Evolutionary conservation across 805 yeast species (phyloP), one percentile per base, ranked within the genome.

Genomic region (Pichia pseudocactophila): DNA sequence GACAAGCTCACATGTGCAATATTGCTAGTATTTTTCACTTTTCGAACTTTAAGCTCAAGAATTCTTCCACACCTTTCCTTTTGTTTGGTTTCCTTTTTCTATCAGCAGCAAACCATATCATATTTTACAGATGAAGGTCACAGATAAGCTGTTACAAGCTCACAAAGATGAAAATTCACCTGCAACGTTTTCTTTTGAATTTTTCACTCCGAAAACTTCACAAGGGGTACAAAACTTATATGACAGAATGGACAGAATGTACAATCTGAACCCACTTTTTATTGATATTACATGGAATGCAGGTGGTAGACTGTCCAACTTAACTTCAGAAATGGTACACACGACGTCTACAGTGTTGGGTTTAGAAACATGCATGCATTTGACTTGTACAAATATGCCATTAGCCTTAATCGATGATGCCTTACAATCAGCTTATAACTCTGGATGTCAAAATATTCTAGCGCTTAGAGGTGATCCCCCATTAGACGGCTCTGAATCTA

Each of bases 221-320:
- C 97, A 92, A 63, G 98, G 98, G 59, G 92, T 90, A 19, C 96
- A 88, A 61, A 92, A 92, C 60, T 70, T 92, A 45, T 90, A 89
- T 66, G 97, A 92, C 62, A 74, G 98, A 59, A 90, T 92, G 89
- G 97, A 92, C 58, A 77, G 96, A 61, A 92, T 92, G 98, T 87
- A 85, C 62, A 86, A 84, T 50, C 70, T 87, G 54, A 80, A 80
- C 49, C 98, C 98, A 2, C 78, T 84, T 50, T 92, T 92, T 62
- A 80, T 92, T 45, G 98, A 92, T 59, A 84, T 92, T 49, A 92
- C 98, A 1, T 92, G 98, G 98, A 90, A 90, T 57, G 98, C 98
- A 3, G 98, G 98, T 33, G 97, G 97, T 6, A 73, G 94, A 37
- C 64, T 82, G 39, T 80, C 94, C 6, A 77, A 78, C 34, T 66